Conservation (phyloP, 2,329 filamentous ascomycete genomes). For the Malbranchea cinnamomea region DNA sequence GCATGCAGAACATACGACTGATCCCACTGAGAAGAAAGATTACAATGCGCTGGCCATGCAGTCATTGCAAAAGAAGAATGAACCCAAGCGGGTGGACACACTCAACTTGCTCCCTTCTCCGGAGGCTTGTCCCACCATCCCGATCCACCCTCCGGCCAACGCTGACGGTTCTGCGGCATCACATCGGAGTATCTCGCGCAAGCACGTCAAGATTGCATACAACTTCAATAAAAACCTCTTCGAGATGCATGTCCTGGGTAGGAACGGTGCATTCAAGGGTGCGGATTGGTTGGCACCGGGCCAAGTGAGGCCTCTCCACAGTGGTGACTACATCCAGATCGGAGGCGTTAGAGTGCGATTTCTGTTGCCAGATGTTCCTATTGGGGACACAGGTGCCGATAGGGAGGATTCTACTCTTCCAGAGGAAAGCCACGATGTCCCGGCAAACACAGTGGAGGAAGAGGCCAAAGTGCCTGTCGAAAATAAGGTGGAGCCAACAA, state of each 20-base stretch:
- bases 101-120: slow-evolving; percentile 35
- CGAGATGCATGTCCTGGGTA: slow-evolving; percentile 43
- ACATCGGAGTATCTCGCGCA: slow-evolving; percentile 45
- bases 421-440: slow-evolving; percentile 4
- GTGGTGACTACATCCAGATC: slow-evolving; percentile 45
- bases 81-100: slow-evolving; percentile 31
- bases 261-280: slow-evolving; percentile 43
- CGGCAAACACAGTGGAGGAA: slow-evolving; percentile 15
- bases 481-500: too few species aligned
- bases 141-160: slow-evolving; percentile 42
- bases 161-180: slow-evolving; percentile 31
- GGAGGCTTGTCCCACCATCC: slow-evolving; percentile 40
- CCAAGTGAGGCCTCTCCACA: slow-evolving; percentile 35
- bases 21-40: slow-evolving; percentile 18
- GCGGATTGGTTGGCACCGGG: slow-evolving; percentile 34
- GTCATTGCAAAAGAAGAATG: slow-evolving; percentile 23
- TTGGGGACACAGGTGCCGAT: slow-evolving; percentile 34
- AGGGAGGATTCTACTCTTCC: slow-evolving; percentile 24
- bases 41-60: slow-evolving; percentile 34
- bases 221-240: slow-evolving; percentile 42
- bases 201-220: slow-evolving; percentile 47
- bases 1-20: slow-evolving; percentile 6
- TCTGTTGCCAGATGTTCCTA: slow-evolving; percentile 37
- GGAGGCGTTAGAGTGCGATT: slow-evolving; percentile 43
- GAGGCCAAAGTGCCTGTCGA: slow-evolving; percentile 12